phyloP scores from a whole-genome alignment of 106 monocot species.

The Vanilla planifolia region DNA sequence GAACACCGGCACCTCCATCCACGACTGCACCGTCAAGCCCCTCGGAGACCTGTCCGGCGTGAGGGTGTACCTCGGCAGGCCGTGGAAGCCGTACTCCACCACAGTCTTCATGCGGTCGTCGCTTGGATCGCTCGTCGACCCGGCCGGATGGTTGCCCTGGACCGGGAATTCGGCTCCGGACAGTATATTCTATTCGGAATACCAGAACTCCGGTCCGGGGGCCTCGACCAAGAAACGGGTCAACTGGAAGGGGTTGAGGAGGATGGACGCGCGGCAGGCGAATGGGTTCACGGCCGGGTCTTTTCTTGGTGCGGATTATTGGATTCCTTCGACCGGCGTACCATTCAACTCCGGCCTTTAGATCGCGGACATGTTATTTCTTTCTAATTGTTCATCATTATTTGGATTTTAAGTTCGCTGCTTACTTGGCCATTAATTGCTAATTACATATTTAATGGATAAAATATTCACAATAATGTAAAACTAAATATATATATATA shows the following conservation, averaged over 20 bases:
- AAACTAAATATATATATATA: no score
- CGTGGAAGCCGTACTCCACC: slow-evolving; percentile 20
- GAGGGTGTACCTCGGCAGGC: slow-evolving; percentile 12
- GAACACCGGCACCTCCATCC: slow-evolving; percentile 26
- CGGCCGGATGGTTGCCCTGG: slow-evolving; percentile 15
- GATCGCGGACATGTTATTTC: no score
- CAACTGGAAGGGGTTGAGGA: slow-evolving; percentile 15
- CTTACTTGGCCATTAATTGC: no score
- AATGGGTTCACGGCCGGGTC: slow-evolving; percentile 7
- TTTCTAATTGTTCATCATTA: no score
- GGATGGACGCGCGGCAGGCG: slow-evolving; percentile 6
- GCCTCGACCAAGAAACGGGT: slow-evolving; percentile 7
- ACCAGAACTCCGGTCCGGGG: slow-evolving; percentile 8
- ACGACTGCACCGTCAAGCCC: slow-evolving; percentile 9
- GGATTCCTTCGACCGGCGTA: neutral
- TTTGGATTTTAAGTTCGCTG: no score
- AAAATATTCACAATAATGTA: no score
- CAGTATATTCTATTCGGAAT: slow-evolving; percentile 18
- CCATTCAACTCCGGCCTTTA: neutral
- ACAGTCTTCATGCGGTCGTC: slow-evolving; percentile 13
- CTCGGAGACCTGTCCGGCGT: neutral
- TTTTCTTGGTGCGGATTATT: slow-evolving; percentile 11
- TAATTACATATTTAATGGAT: no score
- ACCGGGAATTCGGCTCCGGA: slow-evolving; percentile 4
- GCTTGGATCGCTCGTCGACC: neutral